Evolutionary conservation across 305 asterid genomes (phyloP).

Genomic region (Stenogyne calaminthoides): DNA sequence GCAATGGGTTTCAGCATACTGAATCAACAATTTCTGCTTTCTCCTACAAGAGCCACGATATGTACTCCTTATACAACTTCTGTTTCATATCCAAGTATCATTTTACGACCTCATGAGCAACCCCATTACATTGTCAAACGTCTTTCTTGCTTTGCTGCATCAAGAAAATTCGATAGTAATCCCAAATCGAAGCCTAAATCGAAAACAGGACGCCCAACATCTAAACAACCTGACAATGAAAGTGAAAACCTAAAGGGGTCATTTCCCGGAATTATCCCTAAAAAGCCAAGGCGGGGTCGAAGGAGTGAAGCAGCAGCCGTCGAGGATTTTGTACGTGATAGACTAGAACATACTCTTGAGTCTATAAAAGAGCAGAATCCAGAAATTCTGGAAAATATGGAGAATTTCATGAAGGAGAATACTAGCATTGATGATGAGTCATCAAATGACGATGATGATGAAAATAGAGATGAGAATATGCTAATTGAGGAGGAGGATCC

Average conservation of each 20-base stretch:
- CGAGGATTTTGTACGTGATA: constrained; percentile 75
- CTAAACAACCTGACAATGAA: constrained; percentile 34
- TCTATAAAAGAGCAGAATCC: constrained; percentile 69
- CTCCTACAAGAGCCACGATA: constrained; percentile 11
- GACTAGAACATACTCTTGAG: constrained; percentile 63
- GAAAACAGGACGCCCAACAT: constrained; percentile 29
- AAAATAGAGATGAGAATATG: constrained; percentile 46
- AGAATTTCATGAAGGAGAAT: constrained; percentile 60
- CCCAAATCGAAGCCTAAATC: constrained; percentile 37
- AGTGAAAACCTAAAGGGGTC: constrained; percentile 36
- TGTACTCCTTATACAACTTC: constrained; percentile 24
- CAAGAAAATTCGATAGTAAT: constrained; percentile 36
- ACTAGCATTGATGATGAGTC: constrained; percentile 27
- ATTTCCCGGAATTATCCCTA: constrained; percentile 68
- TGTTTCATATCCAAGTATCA: constrained; percentile 31
- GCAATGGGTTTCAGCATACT: constrained; percentile 20
- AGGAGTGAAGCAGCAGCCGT: constrained; percentile 91
- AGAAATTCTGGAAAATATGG: constrained; percentile 54
- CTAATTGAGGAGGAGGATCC: constrained; percentile 84
- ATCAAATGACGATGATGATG: constrained; percentile 42
- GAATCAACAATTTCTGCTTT: constrained; percentile 28
- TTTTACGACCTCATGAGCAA: constrained; percentile 25
- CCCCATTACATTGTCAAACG: constrained; percentile 30
- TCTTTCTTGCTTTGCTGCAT: constrained; percentile 44
- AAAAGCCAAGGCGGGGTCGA: constrained; percentile 85